Evolutionary conservation across 2,329 filamentous ascomycete genomes (phyloP).

Genomic region (Aspergillus cejpii): DNA sequence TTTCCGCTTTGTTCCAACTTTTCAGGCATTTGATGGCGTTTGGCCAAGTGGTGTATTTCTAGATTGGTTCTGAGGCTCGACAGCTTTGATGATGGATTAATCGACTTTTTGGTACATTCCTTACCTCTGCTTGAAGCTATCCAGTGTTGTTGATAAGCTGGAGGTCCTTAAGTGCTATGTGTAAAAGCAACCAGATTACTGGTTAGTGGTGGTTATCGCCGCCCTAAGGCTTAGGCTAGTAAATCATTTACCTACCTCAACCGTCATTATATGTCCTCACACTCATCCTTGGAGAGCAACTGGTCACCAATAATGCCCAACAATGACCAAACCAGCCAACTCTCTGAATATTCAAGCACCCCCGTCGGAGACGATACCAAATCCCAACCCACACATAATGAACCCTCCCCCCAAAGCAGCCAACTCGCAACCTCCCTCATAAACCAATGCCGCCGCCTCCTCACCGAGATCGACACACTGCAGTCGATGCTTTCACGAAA

Average conservation of each 20-base stretch:
- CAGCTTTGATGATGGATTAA: conserved; percentile 7
- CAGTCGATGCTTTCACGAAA: conserved; percentile 36
- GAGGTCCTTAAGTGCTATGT: no score
- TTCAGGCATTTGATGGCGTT: conserved; percentile 20
- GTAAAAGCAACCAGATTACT: background rate
- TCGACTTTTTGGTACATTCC: background rate
- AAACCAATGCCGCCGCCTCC: conserved; percentile 36
- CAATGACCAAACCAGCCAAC: background rate
- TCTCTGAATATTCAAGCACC: background rate
- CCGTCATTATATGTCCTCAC: background rate
- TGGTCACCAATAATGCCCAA: background rate
- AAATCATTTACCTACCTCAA: background rate
- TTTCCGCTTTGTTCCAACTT: conserved; percentile 15
- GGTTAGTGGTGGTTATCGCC: background rate
- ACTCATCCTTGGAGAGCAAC: background rate
- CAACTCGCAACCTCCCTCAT: conserved; percentile 30
- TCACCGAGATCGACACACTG: conserved; percentile 44
- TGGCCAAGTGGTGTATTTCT: conserved; percentile 9
- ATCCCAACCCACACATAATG: background rate
- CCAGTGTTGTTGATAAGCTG: no score
- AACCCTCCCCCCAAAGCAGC: conserved; percentile 9
- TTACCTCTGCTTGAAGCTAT: no score
- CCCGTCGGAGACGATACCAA: background rate
- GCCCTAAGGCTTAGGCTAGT: background rate
- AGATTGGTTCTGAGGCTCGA: conserved; percentile 2